Evolutionary conservation across 2,329 filamentous ascomycete species (phyloP).

Genomic region (Alternaria sp.): DNA sequence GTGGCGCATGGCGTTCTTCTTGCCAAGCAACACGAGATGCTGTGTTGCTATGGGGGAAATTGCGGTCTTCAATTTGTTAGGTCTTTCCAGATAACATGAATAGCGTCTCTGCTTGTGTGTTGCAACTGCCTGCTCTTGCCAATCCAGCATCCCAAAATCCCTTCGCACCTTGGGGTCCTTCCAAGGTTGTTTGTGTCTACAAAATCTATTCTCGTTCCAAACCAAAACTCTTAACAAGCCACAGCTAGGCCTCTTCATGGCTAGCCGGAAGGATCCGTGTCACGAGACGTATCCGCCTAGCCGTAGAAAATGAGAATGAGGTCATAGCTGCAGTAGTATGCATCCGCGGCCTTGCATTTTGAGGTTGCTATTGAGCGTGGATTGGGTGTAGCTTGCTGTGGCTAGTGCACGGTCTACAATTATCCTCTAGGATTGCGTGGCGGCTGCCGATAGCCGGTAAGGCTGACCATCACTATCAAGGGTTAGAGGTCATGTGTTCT

Average conservation of each 20-base stretch:
- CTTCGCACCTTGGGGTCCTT: not conserved
- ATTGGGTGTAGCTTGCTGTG: conserved; percentile 41
- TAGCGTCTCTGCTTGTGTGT: not conserved
- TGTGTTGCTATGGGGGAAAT: not conserved
- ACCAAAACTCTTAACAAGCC: conserved; percentile 9
- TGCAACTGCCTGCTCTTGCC: not conserved
- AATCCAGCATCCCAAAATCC: not conserved
- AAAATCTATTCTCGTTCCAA: not conserved
- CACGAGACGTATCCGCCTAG: conserved; percentile 29
- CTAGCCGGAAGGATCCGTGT: conserved; percentile 29
- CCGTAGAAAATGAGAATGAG: conserved; percentile 13
- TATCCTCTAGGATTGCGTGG: conserved; percentile 11
- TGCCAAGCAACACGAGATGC: not conserved
- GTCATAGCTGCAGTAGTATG: conserved; percentile 33
- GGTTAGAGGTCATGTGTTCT: conserved; percentile 29
- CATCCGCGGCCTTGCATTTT: conserved; percentile 24
- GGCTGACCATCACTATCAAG: conserved; percentile 29
- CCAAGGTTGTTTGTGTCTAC: not conserved
- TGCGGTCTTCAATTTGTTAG: not conserved
- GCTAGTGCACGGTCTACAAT: conserved; percentile 37
- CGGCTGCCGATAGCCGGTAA: conserved; percentile 25
- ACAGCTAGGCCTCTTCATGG: conserved; percentile 9
- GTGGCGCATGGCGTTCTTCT: conserved; percentile 30
- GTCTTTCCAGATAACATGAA: not conserved
- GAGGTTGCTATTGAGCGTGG: conserved; percentile 11